Conservation (phyloP, 352 stramenopile genomes). For the Phytopythium sindhum region DNA sequence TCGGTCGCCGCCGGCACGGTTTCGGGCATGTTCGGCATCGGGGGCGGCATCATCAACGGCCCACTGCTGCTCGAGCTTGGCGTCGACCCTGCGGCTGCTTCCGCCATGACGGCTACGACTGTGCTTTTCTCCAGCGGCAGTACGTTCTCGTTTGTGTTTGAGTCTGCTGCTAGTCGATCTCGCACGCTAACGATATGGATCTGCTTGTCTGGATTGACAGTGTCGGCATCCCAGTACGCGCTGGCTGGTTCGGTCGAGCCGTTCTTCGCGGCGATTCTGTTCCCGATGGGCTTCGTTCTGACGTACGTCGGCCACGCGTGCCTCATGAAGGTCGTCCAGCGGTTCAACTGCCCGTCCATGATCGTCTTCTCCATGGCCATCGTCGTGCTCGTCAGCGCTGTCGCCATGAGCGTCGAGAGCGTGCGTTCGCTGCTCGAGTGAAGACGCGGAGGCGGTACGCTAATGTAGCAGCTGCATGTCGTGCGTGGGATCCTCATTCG, state of each 20-base stretch:
- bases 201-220: conserved; percentile 16
- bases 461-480: background rate
- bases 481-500: background rate
- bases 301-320: conserved; percentile 59
- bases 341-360: conserved; percentile 62
- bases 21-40: conserved; percentile 94
- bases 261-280: conserved; percentile 36
- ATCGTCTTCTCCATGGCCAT: conserved; percentile 71
- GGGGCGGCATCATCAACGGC: conserved; percentile 94
- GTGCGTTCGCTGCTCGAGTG: conserved; percentile 26
- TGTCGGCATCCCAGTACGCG: conserved; percentile 68
- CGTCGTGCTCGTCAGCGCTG: conserved; percentile 58
- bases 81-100: conserved; percentile 76
- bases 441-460: background rate
- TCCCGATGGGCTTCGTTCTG: conserved; percentile 56
- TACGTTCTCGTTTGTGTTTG: too few species aligned
- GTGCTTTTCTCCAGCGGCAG: conserved; percentile 69
- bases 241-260: conserved; percentile 49
- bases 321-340: conserved; percentile 41
- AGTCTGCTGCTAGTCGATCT: background rate
- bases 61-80: conserved; percentile 94
- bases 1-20: conserved; percentile 90
- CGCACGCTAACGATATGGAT: background rate
- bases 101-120: conserved; percentile 85
- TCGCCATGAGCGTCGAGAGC: conserved; percentile 63